These are phyloP conservation scores for Erigeron philadelphicus DNA, from an alignment of 140 eudicot species.

Conservation along the genomic window DNA sequence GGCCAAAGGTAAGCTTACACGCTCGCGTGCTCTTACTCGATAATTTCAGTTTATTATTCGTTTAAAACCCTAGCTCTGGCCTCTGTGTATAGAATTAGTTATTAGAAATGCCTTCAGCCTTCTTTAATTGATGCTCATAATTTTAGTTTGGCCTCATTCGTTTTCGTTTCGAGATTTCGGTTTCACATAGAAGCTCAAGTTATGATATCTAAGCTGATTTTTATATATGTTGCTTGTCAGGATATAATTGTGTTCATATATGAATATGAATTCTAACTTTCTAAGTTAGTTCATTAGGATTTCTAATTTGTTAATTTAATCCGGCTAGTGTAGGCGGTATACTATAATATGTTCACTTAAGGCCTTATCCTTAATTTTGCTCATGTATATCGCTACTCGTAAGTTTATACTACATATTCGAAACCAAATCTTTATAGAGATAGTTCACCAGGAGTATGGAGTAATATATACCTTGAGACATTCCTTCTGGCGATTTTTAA, in stretches of 20 bases:
- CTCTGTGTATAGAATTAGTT: too few relatives aligned
- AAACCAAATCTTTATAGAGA: not conserved
- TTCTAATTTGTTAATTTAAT: too few relatives aligned
- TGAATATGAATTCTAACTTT: not conserved
- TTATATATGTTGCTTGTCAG: not conserved
- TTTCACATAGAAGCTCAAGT: not conserved
- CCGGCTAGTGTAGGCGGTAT: too few relatives aligned
- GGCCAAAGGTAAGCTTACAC: conserved; percentile 46
- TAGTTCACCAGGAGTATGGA: not conserved
- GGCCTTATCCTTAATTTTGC: not conserved
- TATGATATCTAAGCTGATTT: not conserved
- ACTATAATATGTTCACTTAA: too few relatives aligned
- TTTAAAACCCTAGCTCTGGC: conserved; percentile 25
- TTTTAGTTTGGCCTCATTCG: not conserved
- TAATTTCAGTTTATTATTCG: conserved; percentile 4
- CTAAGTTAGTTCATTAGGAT: too few relatives aligned
- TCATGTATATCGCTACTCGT: not conserved
- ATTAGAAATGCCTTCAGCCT: not conserved
- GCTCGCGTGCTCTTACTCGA: not conserved
- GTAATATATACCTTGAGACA: not conserved
- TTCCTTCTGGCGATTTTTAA: not conserved
- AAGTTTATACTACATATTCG: not conserved
- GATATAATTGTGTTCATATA: not conserved
- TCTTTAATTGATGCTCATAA: not conserved
- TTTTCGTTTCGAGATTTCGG: not conserved